phyloP scores from a whole-genome alignment of 495 filamentous ascomycete genomes.

The Glonium stellatum region DNA sequence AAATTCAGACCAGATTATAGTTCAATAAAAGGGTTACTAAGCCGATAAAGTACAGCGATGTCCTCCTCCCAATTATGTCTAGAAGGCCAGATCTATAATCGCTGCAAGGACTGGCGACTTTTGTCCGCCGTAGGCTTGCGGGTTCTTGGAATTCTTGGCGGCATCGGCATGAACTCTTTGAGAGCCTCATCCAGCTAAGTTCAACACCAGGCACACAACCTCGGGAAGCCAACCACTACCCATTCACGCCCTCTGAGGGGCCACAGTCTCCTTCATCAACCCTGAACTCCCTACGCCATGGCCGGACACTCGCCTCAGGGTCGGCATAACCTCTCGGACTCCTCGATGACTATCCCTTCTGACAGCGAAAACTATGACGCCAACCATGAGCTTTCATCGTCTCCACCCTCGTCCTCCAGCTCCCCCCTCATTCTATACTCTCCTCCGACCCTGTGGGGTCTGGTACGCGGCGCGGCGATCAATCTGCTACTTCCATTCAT shows the following conservation, averaged over 20 bases:
- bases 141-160: background rate
- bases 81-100: no score
- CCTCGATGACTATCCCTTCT: constrained; percentile 75
- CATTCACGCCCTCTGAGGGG: constrained; percentile 3
- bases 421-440: constrained; percentile 82
- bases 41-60: no score
- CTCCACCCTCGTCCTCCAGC: constrained; percentile 57
- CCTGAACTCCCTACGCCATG: constrained; percentile 33
- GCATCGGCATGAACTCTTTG: background rate
- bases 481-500: constrained; percentile 92
- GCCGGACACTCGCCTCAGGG: constrained; percentile 42
- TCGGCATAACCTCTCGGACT: constrained; percentile 63
- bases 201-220: constrained; percentile 1
- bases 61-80: no score
- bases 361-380: constrained; percentile 86
- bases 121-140: background rate
- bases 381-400: constrained; percentile 55
- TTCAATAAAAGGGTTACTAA: no score
- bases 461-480: constrained; percentile 85
- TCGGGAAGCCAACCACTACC: background rate
- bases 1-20: no score
- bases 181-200: background rate
- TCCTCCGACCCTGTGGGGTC: constrained; percentile 75
- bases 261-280: background rate
- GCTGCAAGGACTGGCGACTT: background rate